Base-by-base conservation (phyloP, 164 flowering plant species). In the Aristolochia contorta region DNA sequence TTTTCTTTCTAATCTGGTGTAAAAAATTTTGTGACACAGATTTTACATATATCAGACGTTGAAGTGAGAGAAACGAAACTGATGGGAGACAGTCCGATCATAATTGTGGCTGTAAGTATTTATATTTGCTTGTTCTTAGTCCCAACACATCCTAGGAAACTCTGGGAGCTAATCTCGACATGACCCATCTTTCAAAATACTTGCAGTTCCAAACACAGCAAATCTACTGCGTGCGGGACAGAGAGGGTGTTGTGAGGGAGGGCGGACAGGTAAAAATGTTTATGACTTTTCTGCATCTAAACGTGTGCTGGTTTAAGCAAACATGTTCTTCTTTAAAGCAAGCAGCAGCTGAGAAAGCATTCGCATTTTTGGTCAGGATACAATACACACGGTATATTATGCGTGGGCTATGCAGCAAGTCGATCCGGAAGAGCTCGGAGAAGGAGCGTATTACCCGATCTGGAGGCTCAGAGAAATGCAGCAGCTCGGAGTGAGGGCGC, bases 201-300 rank as follows among this genome's bases (percentile, higher is more conserved):
- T 43, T 2, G 54, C 88, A 94, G 99, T 94, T 94, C 73, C 93
- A 78, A 72, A 87, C 96, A n/a, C 99, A 94, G 66, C 96, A 94
- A 61, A 75, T 94, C 27, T 73, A 84, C 64, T 94, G 99, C 58
- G 75, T 87, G 45, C 86, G 94, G n/a, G 93, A 91, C 72, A 78
- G 65, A 66, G 65, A 78, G 27, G 96, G 99, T 46, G 21, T 74
- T 25, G 73, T 94, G 50, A 83, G 72, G 49, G 97, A 94, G 72
- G 99, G 99, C 7, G 89, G 99, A 57, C 67, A 80, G 93, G 99
- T 91, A 53, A 53, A 37, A 37, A 37, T 37, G 30, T 27, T 20
- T 52, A 19, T 50, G 23, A 52, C 56, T 53, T 16, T 22, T 22
- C 43, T 37, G 12, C 43, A 37, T 37, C 12, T 37, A 37, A 0